Conservation (phyloP, 202 grass and related monocot species). For the Saccharum hybrid region DNA sequence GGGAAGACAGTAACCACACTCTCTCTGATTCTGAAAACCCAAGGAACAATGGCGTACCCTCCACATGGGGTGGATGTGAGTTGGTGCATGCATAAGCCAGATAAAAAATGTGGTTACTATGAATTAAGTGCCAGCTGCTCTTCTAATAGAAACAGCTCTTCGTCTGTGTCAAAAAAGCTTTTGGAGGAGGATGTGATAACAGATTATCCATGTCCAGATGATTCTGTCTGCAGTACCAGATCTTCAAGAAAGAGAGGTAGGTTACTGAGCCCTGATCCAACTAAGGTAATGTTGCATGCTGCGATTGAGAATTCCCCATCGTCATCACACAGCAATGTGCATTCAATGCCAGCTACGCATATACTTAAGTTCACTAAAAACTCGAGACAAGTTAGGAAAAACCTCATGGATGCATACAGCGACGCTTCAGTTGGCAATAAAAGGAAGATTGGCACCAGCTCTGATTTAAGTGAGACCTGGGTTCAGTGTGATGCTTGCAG, state of each 20-base stretch:
- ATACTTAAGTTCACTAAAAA: slow-evolving; percentile 59
- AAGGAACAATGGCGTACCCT: slow-evolving; percentile 71
- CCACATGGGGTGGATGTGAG: slow-evolving; percentile 70
- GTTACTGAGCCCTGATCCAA: slow-evolving; percentile 49
- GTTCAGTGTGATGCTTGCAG: slow-evolving; percentile 93
- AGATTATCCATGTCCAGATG: slow-evolving; percentile 50
- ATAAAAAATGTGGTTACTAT: slow-evolving; percentile 90
- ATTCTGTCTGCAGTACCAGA: slow-evolving; percentile 54
- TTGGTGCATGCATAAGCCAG: slow-evolving; percentile 79
- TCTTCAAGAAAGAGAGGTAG: slow-evolving; percentile 60
- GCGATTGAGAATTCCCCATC: slow-evolving; percentile 31
- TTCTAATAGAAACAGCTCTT: slow-evolving; percentile 43
- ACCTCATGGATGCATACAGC: slow-evolving; percentile 57
- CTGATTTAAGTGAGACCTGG: slow-evolving; percentile 73
- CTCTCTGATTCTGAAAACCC: slow-evolving; percentile 95
- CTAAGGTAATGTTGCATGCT: slow-evolving; percentile 17
- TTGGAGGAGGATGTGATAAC: slow-evolving; percentile 32
- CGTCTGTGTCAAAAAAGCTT: slow-evolving; percentile 48
- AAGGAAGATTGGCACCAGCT: slow-evolving; percentile 56
- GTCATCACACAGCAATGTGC: slow-evolving; percentile 31
- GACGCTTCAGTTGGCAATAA: slow-evolving; percentile 43
- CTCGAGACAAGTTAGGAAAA: slow-evolving; percentile 56
- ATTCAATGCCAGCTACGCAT: slow-evolving; percentile 44
- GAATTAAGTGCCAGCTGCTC: slow-evolving; percentile 58
- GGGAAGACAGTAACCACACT: slow-evolving; percentile 92